phyloP scores from a whole-genome alignment of 805 yeast species.

The Metschnikowia sp. region DNA sequence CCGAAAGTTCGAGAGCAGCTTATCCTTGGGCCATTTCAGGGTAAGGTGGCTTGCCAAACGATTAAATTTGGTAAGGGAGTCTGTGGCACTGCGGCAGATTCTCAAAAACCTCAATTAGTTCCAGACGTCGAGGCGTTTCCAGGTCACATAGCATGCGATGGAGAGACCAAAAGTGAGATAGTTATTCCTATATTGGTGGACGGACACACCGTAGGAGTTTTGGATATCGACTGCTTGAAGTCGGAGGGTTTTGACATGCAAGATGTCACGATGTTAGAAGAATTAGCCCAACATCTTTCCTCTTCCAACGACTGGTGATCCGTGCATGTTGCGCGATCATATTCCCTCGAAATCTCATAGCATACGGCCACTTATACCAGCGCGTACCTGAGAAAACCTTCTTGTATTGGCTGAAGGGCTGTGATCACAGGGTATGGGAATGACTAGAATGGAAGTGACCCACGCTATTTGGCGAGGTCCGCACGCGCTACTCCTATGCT shows the following conservation, averaged over 20 bases:
- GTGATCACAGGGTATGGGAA: too few relatives aligned
- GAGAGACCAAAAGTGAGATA: slow-evolving; percentile 88
- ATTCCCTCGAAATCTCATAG: too few relatives aligned
- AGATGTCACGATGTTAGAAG: slow-evolving; percentile 60
- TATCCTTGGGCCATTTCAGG: slow-evolving; percentile 90
- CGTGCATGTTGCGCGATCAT: too few relatives aligned
- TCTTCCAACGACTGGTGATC: slow-evolving; percentile 8
- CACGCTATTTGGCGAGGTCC: too few relatives aligned
- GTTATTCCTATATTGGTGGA: slow-evolving; percentile 72
- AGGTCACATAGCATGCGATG: slow-evolving; percentile 97
- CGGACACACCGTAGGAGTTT: slow-evolving; percentile 59
- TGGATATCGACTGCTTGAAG: slow-evolving; percentile 79
- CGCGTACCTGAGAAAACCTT: too few relatives aligned
- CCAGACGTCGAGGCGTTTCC: slow-evolving; percentile 74
- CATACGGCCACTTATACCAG: too few relatives aligned
- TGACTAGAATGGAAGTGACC: too few relatives aligned
- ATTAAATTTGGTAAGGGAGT: slow-evolving; percentile 83
- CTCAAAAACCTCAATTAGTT: slow-evolving; percentile 65
- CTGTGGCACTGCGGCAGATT: slow-evolving; percentile 79
- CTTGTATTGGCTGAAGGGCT: too few relatives aligned
- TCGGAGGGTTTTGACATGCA: slow-evolving; percentile 61
- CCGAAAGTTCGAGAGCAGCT: slow-evolving; percentile 40
- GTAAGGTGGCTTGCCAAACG: slow-evolving; percentile 91
- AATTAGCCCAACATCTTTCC: slow-evolving; percentile 39
- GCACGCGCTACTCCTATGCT: too few relatives aligned